Evolutionary conservation across 2,329 filamentous ascomycete species (phyloP).

Genomic region (Lasiodiplodia hormozganensis): DNA sequence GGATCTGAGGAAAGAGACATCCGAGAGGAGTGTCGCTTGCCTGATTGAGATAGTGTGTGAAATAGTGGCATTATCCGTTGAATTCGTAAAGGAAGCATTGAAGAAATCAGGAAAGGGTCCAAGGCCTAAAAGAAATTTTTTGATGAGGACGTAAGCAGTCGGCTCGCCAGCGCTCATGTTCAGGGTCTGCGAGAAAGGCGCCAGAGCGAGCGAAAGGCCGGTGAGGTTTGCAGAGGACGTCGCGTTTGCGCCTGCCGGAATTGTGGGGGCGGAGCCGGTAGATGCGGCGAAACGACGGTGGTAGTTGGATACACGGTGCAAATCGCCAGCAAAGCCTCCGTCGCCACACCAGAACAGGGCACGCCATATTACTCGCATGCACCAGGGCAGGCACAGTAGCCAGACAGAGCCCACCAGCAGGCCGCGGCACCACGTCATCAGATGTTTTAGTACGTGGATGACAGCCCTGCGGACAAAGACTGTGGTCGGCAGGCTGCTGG

Average conservation of each 20-base stretch:
- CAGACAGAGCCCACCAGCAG: conserved; percentile 83
- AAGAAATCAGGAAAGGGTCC: conserved; percentile 40
- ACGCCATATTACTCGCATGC: conserved; percentile 91
- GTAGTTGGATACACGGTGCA: conserved; percentile 39
- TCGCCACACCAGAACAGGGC: conserved; percentile 95
- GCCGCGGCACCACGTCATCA: conserved; percentile 80
- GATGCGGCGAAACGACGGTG: conserved; percentile 10
- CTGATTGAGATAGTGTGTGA: conserved; percentile 32
- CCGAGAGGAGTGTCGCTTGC: conserved; percentile 59
- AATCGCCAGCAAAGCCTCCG: conserved; percentile 66
- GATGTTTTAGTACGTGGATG: conserved; percentile 73
- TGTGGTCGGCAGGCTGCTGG: conserved; percentile 76
- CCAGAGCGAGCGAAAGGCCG: conserved; percentile 40
- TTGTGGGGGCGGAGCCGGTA: conserved; percentile 32
- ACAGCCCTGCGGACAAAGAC: conserved; percentile 82
- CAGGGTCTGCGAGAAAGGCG: conserved; percentile 49
- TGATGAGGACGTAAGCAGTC: conserved; percentile 54
- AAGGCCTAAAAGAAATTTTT: conserved; percentile 48
- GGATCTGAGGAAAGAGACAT: conserved; percentile 60
- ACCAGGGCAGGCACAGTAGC: conserved; percentile 86
- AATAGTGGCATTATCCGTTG: conserved; percentile 42
- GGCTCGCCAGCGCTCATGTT: conserved; percentile 53
- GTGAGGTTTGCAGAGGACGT: conserved; percentile 32
- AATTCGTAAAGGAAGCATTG: conserved; percentile 35
- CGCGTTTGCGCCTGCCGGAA: conserved; percentile 36